Conservation (phyloP, 208 protist species). For the Acanthamoeba triangularis region DNA sequence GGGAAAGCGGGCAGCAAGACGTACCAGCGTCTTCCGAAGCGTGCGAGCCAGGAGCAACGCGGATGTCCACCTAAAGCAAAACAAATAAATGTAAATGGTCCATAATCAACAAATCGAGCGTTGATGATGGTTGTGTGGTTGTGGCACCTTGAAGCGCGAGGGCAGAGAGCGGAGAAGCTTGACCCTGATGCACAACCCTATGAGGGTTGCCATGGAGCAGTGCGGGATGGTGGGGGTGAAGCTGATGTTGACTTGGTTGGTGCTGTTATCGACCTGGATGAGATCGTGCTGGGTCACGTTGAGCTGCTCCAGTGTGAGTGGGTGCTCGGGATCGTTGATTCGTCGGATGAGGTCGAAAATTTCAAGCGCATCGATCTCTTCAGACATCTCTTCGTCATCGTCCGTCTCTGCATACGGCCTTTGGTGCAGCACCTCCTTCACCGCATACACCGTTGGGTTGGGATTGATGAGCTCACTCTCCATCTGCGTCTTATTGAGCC, state of each 20-base stretch:
- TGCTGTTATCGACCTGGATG: slow-evolving; percentile 94
- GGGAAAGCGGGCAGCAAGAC: not conserved
- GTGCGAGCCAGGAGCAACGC: slow-evolving; percentile 96
- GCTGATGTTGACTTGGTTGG: slow-evolving; percentile 92
- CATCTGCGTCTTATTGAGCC: not conserved
- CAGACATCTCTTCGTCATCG: slow-evolving; percentile 80
- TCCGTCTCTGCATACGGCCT: not conserved
- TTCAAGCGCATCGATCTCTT: slow-evolving; percentile 95
- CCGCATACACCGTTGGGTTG: slow-evolving; percentile 18
- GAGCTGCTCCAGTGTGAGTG: slow-evolving; percentile 99
- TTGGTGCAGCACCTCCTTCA: slow-evolving; percentile 17
- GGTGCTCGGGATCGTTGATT: slow-evolving; percentile 99
- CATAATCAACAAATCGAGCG: slow-evolving; percentile 76
- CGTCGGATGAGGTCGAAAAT: slow-evolving; percentile 97
- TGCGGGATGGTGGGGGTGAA: slow-evolving; percentile 99
- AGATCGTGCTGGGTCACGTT: slow-evolving; percentile 94
- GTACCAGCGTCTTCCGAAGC: slow-evolving; percentile 92
- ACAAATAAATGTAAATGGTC: slow-evolving; percentile 15
- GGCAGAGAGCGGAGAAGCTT: slow-evolving; percentile 97
- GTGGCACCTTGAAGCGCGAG: slow-evolving; percentile 93
- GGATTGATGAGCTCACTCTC: slow-evolving; percentile 42
- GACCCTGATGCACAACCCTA: slow-evolving; percentile 98
- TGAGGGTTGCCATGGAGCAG: slow-evolving; percentile 99
- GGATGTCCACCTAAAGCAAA: slow-evolving; percentile 89
- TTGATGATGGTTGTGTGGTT: too few relatives aligned